Evolutionary conservation across 1,284 basidiomycete genomes (phyloP).

Genomic region (Pterulicium gracile): DNA sequence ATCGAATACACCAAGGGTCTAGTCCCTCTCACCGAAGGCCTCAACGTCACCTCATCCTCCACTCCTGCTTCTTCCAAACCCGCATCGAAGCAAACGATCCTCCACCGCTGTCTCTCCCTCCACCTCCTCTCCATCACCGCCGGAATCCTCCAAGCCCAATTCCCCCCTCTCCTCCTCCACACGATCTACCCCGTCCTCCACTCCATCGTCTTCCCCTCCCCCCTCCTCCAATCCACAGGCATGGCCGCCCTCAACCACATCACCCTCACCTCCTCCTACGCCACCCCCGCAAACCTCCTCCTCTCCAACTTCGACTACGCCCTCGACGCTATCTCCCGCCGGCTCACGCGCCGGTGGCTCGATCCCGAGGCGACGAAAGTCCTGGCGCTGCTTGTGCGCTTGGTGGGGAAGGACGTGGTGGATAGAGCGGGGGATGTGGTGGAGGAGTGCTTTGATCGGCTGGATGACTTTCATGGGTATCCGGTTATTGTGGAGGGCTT

Average conservation of each 20-base stretch:
- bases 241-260: conserved; percentile 61
- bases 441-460: conserved; percentile 88
- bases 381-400: conserved; percentile 68
- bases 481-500: conserved; percentile 75
- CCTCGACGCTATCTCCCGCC: conserved; percentile 76
- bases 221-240: conserved; percentile 61
- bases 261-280: conserved; percentile 65
- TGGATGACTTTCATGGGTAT: conserved; percentile 92
- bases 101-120: conserved; percentile 55
- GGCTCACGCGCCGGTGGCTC: conserved; percentile 66
- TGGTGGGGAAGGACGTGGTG: conserved; percentile 79
- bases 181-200: conserved; percentile 78
- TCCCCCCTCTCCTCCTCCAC: conserved; percentile 67
- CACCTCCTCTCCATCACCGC: conserved; percentile 65
- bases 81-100: conserved; percentile 28
- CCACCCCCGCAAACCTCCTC: conserved; percentile 73
- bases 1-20: conserved; percentile 49
- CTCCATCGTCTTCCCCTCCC: conserved; percentile 61
- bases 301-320: conserved; percentile 93
- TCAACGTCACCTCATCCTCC: conserved; percentile 24
- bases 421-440: conserved; percentile 84
- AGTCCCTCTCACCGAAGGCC: conserved; percentile 27
- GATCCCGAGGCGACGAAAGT: conserved; percentile 76
- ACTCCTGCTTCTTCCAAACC: conserved; percentile 13
- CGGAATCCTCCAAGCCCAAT: conserved; percentile 52